Conservation (phyloP, 2,329 filamentous ascomycete species). For the Neonectria neomacrospora region DNA sequence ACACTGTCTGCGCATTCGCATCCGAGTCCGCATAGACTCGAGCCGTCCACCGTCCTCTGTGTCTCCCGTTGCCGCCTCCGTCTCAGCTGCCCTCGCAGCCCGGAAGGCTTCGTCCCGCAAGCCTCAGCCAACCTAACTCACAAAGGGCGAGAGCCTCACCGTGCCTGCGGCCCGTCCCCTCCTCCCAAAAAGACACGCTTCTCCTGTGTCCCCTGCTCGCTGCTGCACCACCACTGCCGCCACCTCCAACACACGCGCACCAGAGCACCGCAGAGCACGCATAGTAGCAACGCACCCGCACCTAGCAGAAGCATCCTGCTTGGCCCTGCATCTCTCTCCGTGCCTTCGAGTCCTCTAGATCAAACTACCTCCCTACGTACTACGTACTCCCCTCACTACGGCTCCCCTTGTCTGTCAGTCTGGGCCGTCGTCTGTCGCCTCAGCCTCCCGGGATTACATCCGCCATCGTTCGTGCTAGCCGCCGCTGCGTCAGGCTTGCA, state of each 20-base stretch:
- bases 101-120: constrained; percentile 33
- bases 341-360: background rate
- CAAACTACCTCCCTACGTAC: background rate
- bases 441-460: constrained; percentile 31
- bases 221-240: constrained; percentile 40
- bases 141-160: constrained; percentile 32
- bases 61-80: constrained; percentile 27
- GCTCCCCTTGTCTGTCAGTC: constrained; percentile 31
- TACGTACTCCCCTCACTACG: constrained; percentile 17
- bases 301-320: constrained; percentile 34
- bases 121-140: constrained; percentile 28
- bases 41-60: constrained; percentile 5
- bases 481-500: constrained; percentile 37
- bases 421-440: constrained; percentile 19
- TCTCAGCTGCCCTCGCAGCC: constrained; percentile 26
- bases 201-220: constrained; percentile 34
- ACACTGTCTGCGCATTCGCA: constrained; percentile 15
- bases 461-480: constrained; percentile 41
- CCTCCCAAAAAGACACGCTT: constrained; percentile 31
- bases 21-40: constrained; percentile 5
- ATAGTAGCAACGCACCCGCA: constrained; percentile 36
- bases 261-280: constrained; percentile 32
- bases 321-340: constrained; percentile 21
- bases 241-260: constrained; percentile 34
- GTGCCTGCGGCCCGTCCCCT: constrained; percentile 26